Conservation (phyloP, 2,329 filamentous ascomycete genomes). For the Escovopsis sp. region DNA sequence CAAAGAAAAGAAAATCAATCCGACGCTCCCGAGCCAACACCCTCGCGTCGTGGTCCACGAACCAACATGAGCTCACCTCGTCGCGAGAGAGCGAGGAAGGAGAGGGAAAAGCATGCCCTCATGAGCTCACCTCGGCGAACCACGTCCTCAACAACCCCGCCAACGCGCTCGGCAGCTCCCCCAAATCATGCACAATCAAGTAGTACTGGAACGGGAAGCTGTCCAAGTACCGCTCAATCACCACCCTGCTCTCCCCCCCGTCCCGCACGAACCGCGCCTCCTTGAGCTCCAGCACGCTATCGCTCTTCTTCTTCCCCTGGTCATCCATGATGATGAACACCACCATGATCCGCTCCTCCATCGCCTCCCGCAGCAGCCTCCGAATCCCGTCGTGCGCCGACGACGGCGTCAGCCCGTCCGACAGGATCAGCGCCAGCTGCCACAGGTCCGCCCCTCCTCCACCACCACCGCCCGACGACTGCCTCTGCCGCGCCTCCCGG, state of each 20-base stretch:
- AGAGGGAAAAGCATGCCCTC: constrained; percentile 2
- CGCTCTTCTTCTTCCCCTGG: constrained; percentile 28
- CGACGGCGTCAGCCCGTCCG: constrained; percentile 79
- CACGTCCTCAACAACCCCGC: constrained; percentile 83
- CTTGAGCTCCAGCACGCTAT: constrained; percentile 74
- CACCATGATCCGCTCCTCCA: constrained; percentile 92
- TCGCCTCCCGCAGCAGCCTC: constrained; percentile 68
- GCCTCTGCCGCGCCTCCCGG: constrained; percentile 47
- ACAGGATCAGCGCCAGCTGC: constrained; percentile 89
- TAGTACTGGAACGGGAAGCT: constrained; percentile 97
- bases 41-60: no score
- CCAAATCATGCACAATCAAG: constrained; percentile 79
- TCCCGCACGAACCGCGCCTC: constrained; percentile 69
- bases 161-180: constrained; percentile 78
- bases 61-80: no score
- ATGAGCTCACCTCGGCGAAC: constrained; percentile 60
- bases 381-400: constrained; percentile 69
- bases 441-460: constrained; percentile 53
- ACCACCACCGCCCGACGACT: constrained; percentile 21
- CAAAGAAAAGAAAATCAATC: neutral
- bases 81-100: no score
- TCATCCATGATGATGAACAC: constrained; percentile 94
- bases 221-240: constrained; percentile 84
- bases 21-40: no score
- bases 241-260: constrained; percentile 48